Evolutionary conservation across 176 grass and related monocot genomes (phyloP), one percentile per base, ranked within the genome.

Genomic region (Aegilops longissima): DNA sequence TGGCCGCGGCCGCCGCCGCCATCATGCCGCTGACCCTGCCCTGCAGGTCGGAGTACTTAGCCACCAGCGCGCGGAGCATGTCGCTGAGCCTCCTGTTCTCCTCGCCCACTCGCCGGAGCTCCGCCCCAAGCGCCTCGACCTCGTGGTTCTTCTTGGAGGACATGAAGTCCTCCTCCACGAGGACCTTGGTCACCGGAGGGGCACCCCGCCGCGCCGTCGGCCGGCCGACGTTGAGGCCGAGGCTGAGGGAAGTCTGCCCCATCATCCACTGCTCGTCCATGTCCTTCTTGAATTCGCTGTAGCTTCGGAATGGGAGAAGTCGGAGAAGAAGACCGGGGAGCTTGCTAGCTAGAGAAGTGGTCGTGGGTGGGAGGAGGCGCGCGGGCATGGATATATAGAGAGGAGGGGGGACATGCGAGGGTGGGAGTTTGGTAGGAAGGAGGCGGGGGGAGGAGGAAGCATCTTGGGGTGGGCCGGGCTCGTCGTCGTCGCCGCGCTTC

Each of bases 11-110:
- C 36, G 36, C 36, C 0, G 36, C 36, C 36, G 36, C 36, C 36
- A 39, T 39, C 36, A 39, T 39, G 36, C 36, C 36, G 36, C 39
- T 87, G 87, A 93, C 84, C 83, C 88, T 82, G 45, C 59, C 76
- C 70, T 86, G 59, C 11, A 97, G 86, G 30, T 86, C 77, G 4
- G 82, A 54, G 87, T 95, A 97, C 65, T 91, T 91, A 25, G 82
- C 69, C n/a, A 91, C 87, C 82, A 88, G 82, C 23, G 82, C 45
- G 12, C 78, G 87, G 6, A 98, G 87, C 76, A 78, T 88, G n/a
- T 98, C 93, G 79, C 75, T 76, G 4, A 97, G 84, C 58, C 42
- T 80, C 81, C 74, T 82, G 82, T 97, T 97, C 90, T 97, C 95
- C 38, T 93, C 82, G 18, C 82, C 89, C 52, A 90, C 78, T 1